A percentile compares a stretch with the other conserved stretches of the same genome.
Evolutionary conservation across 2,329 filamentous ascomycete species (phyloP).

Genomic region (Xylariaceae sp.): DNA sequence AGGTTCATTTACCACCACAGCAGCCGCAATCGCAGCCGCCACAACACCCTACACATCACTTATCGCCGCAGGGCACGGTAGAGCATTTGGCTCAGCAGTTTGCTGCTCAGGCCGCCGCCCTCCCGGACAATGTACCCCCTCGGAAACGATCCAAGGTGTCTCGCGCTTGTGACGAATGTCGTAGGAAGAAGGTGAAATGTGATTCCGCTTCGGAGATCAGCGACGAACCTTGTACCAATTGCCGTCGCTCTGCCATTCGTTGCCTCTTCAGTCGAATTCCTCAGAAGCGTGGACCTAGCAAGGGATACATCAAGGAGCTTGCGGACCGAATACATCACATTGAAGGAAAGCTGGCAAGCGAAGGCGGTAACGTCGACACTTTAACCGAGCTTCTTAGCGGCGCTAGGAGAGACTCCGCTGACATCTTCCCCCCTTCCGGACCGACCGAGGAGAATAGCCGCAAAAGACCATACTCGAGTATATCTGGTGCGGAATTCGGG

Average conservation of each 20-base stretch:
- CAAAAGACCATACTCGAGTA: constrained; percentile 42
- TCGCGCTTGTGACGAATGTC: constrained; percentile 84
- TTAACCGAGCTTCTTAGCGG: constrained; percentile 45
- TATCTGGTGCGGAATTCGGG: constrained; percentile 39
- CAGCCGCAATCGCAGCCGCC: constrained; percentile 42
- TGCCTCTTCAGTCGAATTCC: constrained; percentile 87
- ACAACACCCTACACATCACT: constrained; percentile 17
- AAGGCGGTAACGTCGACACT: constrained; percentile 48
- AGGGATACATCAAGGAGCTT: constrained; percentile 94
- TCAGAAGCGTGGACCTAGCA: constrained; percentile 86
- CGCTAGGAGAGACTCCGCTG: constrained; percentile 45
- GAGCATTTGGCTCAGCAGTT: constrained; percentile 45
- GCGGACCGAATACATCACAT: constrained; percentile 82
- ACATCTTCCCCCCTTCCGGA: constrained; percentile 56
- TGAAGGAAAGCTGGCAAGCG: constrained; percentile 72
- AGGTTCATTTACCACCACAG: constrained; percentile 25
- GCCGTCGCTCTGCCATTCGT: constrained; percentile 71
- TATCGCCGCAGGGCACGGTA: constrained; percentile 25
- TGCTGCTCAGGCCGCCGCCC: constrained; percentile 31
- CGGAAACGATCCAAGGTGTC: constrained; percentile 85
- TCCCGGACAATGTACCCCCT: constrained; percentile 64
- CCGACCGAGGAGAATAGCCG: constrained; percentile 41
- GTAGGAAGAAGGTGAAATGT: constrained; percentile 88
- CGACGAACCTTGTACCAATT: constrained; percentile 78
- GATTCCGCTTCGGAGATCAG: constrained; percentile 77